Conservation (phyloP, 148 eudicot genomes). For the Pouteria glomerata region DNA sequence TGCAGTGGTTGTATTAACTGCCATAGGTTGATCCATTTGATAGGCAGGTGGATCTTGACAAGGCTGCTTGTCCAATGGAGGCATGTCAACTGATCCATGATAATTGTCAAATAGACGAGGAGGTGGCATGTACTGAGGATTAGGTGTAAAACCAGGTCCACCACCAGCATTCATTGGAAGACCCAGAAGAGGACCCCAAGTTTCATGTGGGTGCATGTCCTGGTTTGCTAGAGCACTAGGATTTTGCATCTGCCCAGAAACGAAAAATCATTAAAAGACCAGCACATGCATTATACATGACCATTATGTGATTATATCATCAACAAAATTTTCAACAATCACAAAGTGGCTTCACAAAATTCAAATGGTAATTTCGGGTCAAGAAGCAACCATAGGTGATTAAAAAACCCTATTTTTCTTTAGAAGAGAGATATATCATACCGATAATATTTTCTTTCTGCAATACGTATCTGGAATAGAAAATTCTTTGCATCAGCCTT, state of each 20-base stretch:
- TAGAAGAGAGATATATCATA: too few relatives aligned
- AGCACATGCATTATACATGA: not conserved
- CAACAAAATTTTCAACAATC: too few relatives aligned
- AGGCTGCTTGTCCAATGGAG: conserved; percentile 33
- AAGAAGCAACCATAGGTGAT: too few relatives aligned
- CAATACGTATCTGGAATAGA: too few relatives aligned
- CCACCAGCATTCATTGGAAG: conserved; percentile 24
- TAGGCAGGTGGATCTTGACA: conserved; percentile 33
- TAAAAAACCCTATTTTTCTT: too few relatives aligned
- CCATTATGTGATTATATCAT: too few relatives aligned
- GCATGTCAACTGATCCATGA: conserved; percentile 31
- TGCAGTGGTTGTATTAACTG: conserved; percentile 21
- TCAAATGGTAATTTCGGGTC: too few relatives aligned
- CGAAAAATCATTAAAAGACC: not conserved
- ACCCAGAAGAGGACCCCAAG: conserved; percentile 46
- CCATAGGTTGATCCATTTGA: conserved; percentile 31
- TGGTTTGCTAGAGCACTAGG: conserved; percentile 31
- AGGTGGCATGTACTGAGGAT: conserved; percentile 29
- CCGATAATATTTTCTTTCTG: too few relatives aligned
- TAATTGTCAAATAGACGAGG: conserved; percentile 38
- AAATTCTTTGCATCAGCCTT: too few relatives aligned
- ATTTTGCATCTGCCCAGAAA: conserved; percentile 36
- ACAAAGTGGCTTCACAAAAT: too few relatives aligned
- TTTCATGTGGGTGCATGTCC: conserved; percentile 34
- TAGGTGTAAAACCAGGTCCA: conserved; percentile 33